These are phyloP conservation scores for Monilinia fructicola DNA, from an alignment of 2,329 filamentous ascomycete species.

Conservation along the genomic window DNA sequence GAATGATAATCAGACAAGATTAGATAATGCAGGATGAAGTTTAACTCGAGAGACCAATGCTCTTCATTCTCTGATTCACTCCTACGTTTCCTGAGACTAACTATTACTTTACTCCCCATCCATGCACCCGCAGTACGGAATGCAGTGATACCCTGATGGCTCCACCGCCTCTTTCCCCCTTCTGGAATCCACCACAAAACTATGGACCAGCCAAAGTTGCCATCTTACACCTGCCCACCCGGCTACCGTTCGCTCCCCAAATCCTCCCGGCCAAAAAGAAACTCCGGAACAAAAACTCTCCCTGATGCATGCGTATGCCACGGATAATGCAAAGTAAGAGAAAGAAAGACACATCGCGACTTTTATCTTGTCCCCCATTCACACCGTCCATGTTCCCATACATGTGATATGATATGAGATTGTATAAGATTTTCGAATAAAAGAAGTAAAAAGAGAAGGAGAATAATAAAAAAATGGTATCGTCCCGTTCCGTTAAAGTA, in stretches of 20 bases:
- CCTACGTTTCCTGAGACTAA: slow-evolving; percentile 11
- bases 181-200: slow-evolving; percentile 3
- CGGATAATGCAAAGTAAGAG: background rate
- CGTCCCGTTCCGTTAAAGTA: slow-evolving; percentile 19
- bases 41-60: slow-evolving; percentile 6
- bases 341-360: slow-evolving; percentile 2
- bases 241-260: background rate
- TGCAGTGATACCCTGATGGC: background rate
- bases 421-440: background rate
- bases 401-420: slow-evolving; percentile 15
- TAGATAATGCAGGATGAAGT: background rate
- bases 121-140: slow-evolving; percentile 10
- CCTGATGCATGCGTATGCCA: slow-evolving; percentile 6
- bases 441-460: background rate
- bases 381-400: slow-evolving; percentile 1
- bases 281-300: slow-evolving; percentile 4
- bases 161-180: background rate
- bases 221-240: background rate
- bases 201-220: slow-evolving; percentile 14
- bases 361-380: slow-evolving; percentile 8
- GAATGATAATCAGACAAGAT: background rate
- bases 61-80: slow-evolving; percentile 7
- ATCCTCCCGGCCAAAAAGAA: background rate
- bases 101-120: slow-evolving; percentile 2
- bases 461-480: slow-evolving; percentile 21